A percentile compares a stretch with the other conserved stretches of the same genome.
phyloP scores from a whole-genome alignment of 2,329 filamentous ascomycete genomes.

The Alternaria metachromatica region DNA sequence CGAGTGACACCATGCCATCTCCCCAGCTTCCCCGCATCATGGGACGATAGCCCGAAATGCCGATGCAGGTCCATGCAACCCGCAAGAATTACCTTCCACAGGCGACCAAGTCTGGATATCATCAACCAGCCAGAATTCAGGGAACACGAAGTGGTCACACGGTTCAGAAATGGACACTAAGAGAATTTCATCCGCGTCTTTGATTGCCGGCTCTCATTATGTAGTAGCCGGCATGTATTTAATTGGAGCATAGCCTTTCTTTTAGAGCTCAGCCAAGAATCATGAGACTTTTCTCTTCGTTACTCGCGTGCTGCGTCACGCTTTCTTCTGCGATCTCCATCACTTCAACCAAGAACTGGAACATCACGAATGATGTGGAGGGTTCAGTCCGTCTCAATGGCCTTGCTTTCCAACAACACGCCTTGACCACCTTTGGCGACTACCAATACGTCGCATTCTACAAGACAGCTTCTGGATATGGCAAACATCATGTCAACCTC shows the following conservation, averaged over 20 bases:
- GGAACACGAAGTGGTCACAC: background rate
- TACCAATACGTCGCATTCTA: conserved; percentile 61
- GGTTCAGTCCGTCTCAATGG: conserved; percentile 53
- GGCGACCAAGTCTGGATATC: background rate
- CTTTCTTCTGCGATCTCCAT: conserved; percentile 31
- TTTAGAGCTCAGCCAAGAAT: background rate
- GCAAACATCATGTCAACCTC: conserved; percentile 53
- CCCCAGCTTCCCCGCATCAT: conserved; percentile 19
- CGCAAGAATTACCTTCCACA: background rate
- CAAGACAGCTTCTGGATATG: conserved; percentile 39
- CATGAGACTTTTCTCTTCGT: conserved; percentile 25
- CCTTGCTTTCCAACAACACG: conserved; percentile 59
- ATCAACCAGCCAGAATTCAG: background rate
- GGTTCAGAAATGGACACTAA: background rate
- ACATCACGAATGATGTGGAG: conserved; percentile 43
- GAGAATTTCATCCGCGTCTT: background rate
- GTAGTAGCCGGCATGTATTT: background rate
- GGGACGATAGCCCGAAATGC: conserved; percentile 21
- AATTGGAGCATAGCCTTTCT: background rate
- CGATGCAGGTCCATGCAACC: conserved; percentile 15
- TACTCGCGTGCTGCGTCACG: conserved; percentile 14
- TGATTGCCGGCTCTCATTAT: background rate
- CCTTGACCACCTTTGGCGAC: conserved; percentile 55
- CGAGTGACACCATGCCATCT: background rate
- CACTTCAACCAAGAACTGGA: conserved; percentile 34